Conservation (phyloP, 306 rosid species). For the Crataegus laevigata region DNA sequence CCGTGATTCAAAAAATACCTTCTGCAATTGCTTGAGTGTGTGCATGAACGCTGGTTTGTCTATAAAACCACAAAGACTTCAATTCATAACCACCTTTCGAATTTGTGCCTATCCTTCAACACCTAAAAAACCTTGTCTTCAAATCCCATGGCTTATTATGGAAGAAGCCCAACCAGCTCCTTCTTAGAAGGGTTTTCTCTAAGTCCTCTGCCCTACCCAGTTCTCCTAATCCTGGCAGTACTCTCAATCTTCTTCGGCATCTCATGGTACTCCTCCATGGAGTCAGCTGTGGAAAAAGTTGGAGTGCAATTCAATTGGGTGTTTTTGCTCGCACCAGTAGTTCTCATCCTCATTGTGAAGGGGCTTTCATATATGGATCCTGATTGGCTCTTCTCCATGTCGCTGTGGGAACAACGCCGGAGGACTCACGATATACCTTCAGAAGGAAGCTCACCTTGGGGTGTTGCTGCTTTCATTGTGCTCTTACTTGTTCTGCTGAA, state of each 20-base stretch:
- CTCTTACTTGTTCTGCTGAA: slow-evolving; percentile 60
- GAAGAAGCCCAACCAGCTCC: slow-evolving; percentile 43
- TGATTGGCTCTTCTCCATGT: slow-evolving; percentile 32
- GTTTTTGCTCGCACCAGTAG: slow-evolving; percentile 45
- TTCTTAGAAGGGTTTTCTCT: slow-evolving; percentile 50
- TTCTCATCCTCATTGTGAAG: slow-evolving; percentile 43
- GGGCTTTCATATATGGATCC: slow-evolving; percentile 64
- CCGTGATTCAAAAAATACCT: too few relatives aligned
- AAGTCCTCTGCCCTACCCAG: slow-evolving; percentile 67
- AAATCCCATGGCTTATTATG: slow-evolving; percentile 27
- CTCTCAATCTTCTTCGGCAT: slow-evolving; percentile 44
- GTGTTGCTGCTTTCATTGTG: slow-evolving; percentile 78
- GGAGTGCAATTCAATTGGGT: slow-evolving; percentile 48
- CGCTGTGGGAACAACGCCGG: slow-evolving; percentile 46
- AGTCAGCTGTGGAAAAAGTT: slow-evolving; percentile 48
- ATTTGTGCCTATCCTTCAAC: not conserved
- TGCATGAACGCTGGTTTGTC: not conserved
- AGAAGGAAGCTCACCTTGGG: slow-evolving; percentile 94
- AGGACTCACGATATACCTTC: slow-evolving; percentile 39
- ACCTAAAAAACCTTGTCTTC: not conserved
- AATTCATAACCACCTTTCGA: not conserved
- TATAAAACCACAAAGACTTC: slow-evolving; percentile 7
- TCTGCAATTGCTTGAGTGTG: too few relatives aligned
- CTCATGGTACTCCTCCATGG: slow-evolving; percentile 60
- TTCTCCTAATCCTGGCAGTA: slow-evolving; percentile 49